Percentiles rank a stretch among this genome's conserved stretches.
These are phyloP conservation scores for Ormosia emarginata DNA, from an alignment of 306 rosid genomes.

Conservation along the genomic window DNA sequence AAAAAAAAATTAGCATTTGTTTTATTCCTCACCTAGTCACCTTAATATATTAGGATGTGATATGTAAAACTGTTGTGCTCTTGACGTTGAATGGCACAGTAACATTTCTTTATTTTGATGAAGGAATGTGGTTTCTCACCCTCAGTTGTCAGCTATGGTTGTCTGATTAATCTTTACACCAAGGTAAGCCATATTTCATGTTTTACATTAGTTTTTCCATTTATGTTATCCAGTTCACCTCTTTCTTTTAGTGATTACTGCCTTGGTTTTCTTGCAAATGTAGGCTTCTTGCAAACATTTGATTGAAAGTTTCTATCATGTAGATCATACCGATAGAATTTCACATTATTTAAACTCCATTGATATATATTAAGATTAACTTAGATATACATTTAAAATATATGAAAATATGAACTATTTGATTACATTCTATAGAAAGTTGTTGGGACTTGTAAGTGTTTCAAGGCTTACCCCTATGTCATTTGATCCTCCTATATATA, in stretches of 20 bases:
- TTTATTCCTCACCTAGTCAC: background rate
- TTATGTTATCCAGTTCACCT: background rate
- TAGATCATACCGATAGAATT: background rate
- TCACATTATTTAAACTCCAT: background rate
- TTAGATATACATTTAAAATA: background rate
- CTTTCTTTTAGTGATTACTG: background rate
- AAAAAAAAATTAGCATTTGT: background rate
- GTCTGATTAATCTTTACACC: constrained; percentile 81
- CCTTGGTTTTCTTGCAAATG: background rate
- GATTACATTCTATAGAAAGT: background rate
- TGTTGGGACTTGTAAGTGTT: background rate
- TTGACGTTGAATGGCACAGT: constrained; percentile 8
- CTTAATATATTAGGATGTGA: background rate
- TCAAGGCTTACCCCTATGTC: background rate
- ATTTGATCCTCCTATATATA: background rate
- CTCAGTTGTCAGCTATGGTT: constrained; percentile 85
- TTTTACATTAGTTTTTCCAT: constrained; percentile 1
- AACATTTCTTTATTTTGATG: constrained; percentile 10
- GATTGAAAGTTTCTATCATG: constrained; percentile 2
- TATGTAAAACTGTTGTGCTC: background rate
- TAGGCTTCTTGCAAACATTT: background rate
- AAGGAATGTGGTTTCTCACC: constrained; percentile 98
- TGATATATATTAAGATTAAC: background rate
- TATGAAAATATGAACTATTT: background rate
- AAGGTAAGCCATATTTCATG: constrained; percentile 53